Base-by-base conservation (phyloP, 176 grass and related monocot genomes). In the Metroxylon sagu region DNA sequence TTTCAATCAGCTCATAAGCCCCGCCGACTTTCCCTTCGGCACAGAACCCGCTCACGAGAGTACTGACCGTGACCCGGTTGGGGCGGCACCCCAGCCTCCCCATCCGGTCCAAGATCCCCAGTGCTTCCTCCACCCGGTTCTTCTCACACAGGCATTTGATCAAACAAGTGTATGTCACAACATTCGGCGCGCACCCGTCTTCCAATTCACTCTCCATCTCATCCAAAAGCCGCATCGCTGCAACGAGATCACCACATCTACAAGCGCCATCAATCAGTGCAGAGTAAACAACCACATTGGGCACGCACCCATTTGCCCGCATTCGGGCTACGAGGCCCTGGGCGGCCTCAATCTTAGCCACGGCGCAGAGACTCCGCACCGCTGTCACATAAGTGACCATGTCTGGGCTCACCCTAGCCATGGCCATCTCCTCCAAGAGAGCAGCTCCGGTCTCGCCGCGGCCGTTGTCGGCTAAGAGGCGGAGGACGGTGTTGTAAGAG, bases 161-260 rank as follows among this genome's bases (percentile, higher is more conserved):
- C 92, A 85, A 82, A 82, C 87, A 88, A 0, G 86, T 90, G 60
- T 96, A 96, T 1, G 83, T 85, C 92, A 96, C 87, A 3, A 82
- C 74, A 14, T 85, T 96, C 6, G 92, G 86, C 3, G 53, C 62
- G 14, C 80, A 87, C 21, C 26, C 70, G 0, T 19, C 59, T 2
- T 79, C 85, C 23, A 82, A 14, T 0, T 54, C 52, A 10, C 26
- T 8, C 43, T 96, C 92, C 92, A 96, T 96, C 60, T 85, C 77
- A 21, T 64, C 67, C 16, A 87, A 3, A 21, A 96, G 19, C 26
- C 49, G 48, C 30, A 75, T 29, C 0, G 78, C 86, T 0, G 71
- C 68, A 58, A 82, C 71, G 54, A 78, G 18, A 48, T 90, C 58
- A 1, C 83, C 66, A 0, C 18, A 69, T n/a, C 15, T 53, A 64